Base-by-base conservation (phyloP, 2,329 filamentous ascomycete genomes). In the Aureobasidium sp. region DNA sequence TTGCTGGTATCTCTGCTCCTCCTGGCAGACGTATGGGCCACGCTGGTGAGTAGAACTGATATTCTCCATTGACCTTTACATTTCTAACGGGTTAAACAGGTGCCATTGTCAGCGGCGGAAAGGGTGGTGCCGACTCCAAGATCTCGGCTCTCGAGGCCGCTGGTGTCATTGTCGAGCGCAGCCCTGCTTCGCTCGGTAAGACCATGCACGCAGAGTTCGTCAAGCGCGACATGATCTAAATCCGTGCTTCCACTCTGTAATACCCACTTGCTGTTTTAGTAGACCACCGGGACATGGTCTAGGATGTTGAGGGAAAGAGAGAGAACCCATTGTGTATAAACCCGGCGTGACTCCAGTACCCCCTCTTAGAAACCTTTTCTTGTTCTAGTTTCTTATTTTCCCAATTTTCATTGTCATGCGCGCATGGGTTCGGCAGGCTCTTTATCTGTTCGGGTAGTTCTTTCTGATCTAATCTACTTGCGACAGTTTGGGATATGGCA, bases 81-180 rank as follows among this genome's bases (percentile, higher is more conserved):
- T 51, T 20, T 47, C 64, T 65, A 26, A 65, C 47, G 23, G 10
- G 5, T n/a, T n/a, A 13, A 34, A 41, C 47, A 79, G 78, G 79
- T 78, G 94, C 94, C 74, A 99, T 99, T 75, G 93, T 99, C 68
- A 91, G 90, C 69, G 94, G 94, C 71, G 94, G 94, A 72, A 97
- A 97, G 86, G 94, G 94, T 74, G 94, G 91, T 75, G 94, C 94
- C 67, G 91, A 97, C 80, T 95, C 91, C 75, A 99, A 99, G 88
- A 99, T 99, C 79, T 83, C 87, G 72, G 94, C 94, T 65, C 87
- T 99, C 64, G 89, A 97, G 82, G 84, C 84, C 67, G 94, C 94
- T 66, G 94, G 94, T 76, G 94, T 97, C 71, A 85, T 97, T 71
- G 94, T 99, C 68, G 93, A 97, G 87, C 88, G 91, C 78, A 96